Evolutionary conservation across 768 basidiomycete species (phyloP), one percentile per base, ranked within the genome.

Genomic region (Pleurotus djamor): DNA sequence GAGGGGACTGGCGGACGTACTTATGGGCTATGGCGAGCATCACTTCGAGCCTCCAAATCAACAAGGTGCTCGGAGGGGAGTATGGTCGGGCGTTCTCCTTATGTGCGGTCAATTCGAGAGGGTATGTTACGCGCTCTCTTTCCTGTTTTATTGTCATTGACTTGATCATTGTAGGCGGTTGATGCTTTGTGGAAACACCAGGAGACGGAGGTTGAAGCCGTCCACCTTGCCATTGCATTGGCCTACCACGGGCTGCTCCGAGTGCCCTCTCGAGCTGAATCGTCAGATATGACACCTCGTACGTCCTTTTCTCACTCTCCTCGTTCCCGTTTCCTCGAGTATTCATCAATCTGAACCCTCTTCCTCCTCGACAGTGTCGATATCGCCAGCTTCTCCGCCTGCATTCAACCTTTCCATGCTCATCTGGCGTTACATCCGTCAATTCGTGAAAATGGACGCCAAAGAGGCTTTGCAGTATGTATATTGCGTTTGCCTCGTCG

Each of bases 41-140:
- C 89, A 94, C 67, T 94, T 94, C 68, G 86, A 92, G 63, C 73
- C 84, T 60, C 75, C 83, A 50, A 77, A 81, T 64, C 79, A 89
- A 73, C 74, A 82, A 67, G 78, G 82, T 12, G 75, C 83, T 8
- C 83, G 79, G 61, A 82, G 80, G 36, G 89, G 91, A 35, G 78
- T 86, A 6, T 94, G 92, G 92, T 87, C 91, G 4, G 84, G 85
- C 60, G 87, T 98, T 1, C 73, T 98, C 61, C 81, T 97, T 17
- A 88, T 95, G 77, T 93, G 91, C 65, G 97, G 94, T 12, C 91
- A 97, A 69, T 99, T 98, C 65, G 97, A 99, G 73, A 77, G 91
- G 72, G 95, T 93, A 61, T 60, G 86, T 74, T 28, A 32, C 16
- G 2, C 1, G 7, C 4, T 8, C 7, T 17, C 28, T 58, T 48